phyloP scores from a whole-genome alignment of 345 rosid genomes.

The Cardamine resedifolia region DNA sequence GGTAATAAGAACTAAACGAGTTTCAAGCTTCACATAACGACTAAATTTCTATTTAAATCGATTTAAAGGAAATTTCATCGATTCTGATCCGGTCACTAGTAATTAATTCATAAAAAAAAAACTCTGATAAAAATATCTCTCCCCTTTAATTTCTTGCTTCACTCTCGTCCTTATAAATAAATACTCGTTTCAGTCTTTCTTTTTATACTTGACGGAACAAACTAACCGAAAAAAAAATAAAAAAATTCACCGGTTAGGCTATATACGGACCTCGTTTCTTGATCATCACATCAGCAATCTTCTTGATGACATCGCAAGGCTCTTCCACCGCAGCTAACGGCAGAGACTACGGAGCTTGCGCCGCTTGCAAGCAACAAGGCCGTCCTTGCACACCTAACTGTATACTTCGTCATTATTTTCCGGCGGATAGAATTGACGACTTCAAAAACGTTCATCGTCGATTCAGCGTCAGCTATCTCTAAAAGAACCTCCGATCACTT shows the following conservation, averaged over 20 bases:
- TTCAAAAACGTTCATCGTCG: background rate
- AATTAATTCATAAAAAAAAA: no score
- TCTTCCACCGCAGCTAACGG: background rate
- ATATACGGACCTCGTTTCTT: background rate
- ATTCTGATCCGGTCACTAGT: background rate
- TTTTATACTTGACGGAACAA: background rate
- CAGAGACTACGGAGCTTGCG: fast-evolving
- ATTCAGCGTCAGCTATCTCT: background rate
- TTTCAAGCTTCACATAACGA: no score
- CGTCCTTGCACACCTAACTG: background rate
- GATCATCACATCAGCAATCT: background rate
- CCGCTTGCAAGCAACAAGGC: background rate
- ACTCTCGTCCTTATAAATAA: no score
- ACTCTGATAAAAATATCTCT: no score
- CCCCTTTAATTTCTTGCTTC: no score
- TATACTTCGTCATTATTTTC: background rate
- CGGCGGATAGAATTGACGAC: background rate
- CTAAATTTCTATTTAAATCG: no score
- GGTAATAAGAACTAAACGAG: no score
- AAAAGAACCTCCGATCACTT: background rate
- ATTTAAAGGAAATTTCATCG: no score
- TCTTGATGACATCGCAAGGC: background rate
- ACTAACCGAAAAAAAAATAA: background rate
- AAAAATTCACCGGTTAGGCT: no score
- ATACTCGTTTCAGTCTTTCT: background rate